These are phyloP conservation scores for Phaeotremella skinneri DNA, from an alignment of 768 basidiomycete species.

Conservation along the genomic window DNA sequence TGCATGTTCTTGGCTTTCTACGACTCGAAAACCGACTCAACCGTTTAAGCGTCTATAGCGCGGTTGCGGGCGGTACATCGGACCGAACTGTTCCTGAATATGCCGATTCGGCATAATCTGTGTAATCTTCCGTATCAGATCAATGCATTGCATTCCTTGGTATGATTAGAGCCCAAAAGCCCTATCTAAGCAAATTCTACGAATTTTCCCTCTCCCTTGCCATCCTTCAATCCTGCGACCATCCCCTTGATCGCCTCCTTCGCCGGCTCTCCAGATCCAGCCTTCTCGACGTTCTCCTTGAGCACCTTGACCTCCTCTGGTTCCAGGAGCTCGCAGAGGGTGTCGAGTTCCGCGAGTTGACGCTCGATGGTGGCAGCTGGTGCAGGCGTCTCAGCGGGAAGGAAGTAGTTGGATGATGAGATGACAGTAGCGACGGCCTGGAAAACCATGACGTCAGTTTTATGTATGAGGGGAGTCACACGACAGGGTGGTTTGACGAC, in stretches of 20 bases:
- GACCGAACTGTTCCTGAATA: no score
- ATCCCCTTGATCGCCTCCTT: constrained; percentile 47
- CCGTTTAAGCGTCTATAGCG: no score
- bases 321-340: constrained; percentile 51
- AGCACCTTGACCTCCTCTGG: constrained; percentile 53
- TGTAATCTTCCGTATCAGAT: no score
- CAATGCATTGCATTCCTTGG: no score
- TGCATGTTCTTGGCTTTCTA: not conserved
- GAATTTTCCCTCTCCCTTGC: constrained; percentile 46
- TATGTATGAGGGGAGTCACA: no score
- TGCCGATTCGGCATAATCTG: no score
- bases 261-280: constrained; percentile 47
- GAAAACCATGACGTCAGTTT: constrained; percentile 30
- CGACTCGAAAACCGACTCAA: no score
- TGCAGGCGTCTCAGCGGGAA: constrained; percentile 48
- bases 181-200: constrained; percentile 50
- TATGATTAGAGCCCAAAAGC: no score
- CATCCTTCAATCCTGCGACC: constrained; percentile 40
- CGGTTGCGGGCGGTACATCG: no score
- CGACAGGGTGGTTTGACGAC: constrained; percentile 1
- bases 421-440: constrained; percentile 54
- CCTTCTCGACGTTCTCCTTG: constrained; percentile 53
- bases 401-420: constrained; percentile 55
- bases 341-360: constrained; percentile 54
- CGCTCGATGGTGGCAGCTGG: constrained; percentile 52